Conservation (phyloP, 768 basidiomycete species). For the Strobilomyces dryophilus region DNA sequence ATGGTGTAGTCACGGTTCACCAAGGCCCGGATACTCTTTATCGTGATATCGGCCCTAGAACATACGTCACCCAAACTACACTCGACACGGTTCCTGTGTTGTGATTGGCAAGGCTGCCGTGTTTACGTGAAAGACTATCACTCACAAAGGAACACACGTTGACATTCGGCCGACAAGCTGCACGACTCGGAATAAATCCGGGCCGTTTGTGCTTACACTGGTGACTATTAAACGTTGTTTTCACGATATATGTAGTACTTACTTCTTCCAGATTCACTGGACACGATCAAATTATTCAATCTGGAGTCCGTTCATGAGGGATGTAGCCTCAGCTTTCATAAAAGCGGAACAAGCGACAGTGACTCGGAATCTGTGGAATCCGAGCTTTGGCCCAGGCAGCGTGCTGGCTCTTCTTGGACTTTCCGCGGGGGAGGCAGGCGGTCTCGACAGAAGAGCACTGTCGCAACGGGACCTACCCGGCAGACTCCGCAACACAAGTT, state of each 20-base stretch:
- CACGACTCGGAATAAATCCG: too few species aligned
- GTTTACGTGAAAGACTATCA: constrained; percentile 1
- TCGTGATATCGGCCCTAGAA: not conserved
- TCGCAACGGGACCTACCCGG: too few species aligned
- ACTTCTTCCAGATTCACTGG: constrained; percentile 60
- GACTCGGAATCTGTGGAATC: constrained; percentile 53
- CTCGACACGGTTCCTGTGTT: not conserved
- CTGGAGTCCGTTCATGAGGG: constrained; percentile 66
- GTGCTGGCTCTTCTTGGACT: constrained; percentile 29
- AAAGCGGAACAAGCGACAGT: constrained; percentile 47
- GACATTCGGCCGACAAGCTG: constrained; percentile 1
- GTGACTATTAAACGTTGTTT: not conserved
- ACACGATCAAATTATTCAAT: constrained; percentile 61
- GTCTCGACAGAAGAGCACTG: constrained; percentile 41
- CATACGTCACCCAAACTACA: not conserved
- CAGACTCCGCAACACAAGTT: too few species aligned
- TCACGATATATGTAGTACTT: constrained; percentile 39
- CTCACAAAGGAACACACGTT: not conserved
- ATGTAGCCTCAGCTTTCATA: constrained; percentile 49
- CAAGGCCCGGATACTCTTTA: not conserved
- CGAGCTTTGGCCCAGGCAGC: constrained; percentile 30
- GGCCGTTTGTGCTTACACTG: not conserved
- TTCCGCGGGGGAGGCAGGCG: constrained; percentile 51
- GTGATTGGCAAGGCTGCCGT: not conserved
- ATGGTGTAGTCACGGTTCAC: not conserved